phyloP scores from a whole-genome alignment of 352 stramenopile genomes.

The Thalassiosira hispida region DNA sequence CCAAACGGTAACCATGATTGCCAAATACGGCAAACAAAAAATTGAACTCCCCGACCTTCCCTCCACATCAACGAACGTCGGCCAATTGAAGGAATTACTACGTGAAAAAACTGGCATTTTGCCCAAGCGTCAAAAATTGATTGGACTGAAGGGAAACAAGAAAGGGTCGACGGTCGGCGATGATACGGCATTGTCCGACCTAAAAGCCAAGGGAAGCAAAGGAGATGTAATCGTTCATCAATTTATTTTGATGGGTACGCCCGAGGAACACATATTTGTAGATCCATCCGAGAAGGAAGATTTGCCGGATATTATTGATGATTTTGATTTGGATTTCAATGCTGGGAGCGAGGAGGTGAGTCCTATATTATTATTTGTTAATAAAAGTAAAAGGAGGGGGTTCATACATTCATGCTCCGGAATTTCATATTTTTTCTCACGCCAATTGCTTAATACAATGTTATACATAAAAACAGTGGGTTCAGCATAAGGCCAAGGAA shows the following conservation, averaged over 20 bases:
- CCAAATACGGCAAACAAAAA: slow-evolving; percentile 81
- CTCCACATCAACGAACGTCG: slow-evolving; percentile 59
- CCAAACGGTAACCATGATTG: slow-evolving; percentile 65
- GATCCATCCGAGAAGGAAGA: slow-evolving; percentile 82
- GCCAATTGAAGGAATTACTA: slow-evolving; percentile 69
- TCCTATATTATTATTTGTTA: neutral
- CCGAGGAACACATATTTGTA: slow-evolving; percentile 87
- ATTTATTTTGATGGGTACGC: slow-evolving; percentile 89
- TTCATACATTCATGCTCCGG: too few species aligned
- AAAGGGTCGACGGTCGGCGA: slow-evolving; percentile 54
- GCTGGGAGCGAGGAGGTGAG: slow-evolving; percentile 61
- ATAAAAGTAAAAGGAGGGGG: neutral
- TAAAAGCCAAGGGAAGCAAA: slow-evolving; percentile 61
- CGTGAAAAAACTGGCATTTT: slow-evolving; percentile 73
- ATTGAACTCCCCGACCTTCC: slow-evolving; percentile 60
- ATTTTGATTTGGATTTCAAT: slow-evolving; percentile 89
- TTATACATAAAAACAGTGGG: slow-evolving; percentile 80
- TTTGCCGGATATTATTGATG: slow-evolving; percentile 85
- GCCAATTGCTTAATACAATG: too few species aligned
- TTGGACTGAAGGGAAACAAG: slow-evolving; percentile 68
- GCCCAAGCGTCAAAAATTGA: slow-evolving; percentile 86
- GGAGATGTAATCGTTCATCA: slow-evolving; percentile 50
- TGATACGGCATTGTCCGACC: slow-evolving; percentile 52
- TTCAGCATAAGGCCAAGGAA: slow-evolving; percentile 80
- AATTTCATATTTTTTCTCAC: neutral